Conservation (phyloP, 177 flowering plant genomes). For the Vitis hybrid region DNA sequence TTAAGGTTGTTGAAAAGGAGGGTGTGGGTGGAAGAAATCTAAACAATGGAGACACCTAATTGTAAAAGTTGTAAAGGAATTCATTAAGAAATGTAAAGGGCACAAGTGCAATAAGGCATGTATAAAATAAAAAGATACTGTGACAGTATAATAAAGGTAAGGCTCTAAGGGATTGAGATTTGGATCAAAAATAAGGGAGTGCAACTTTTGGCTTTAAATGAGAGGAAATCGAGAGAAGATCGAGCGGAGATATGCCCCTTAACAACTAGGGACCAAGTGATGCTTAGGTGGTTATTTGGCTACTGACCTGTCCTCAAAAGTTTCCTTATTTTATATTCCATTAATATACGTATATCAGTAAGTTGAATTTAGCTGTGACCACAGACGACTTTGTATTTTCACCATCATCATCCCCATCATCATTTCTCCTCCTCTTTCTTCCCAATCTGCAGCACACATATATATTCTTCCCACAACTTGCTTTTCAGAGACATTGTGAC, state of each 20-base stretch:
- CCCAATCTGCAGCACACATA: too few species aligned
- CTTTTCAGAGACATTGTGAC: too few species aligned
- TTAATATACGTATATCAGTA: too few species aligned
- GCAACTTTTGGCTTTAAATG: conserved; percentile 34
- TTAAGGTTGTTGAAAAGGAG: not conserved
- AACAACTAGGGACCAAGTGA: conserved; percentile 11
- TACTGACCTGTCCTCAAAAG: not conserved
- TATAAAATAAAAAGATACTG: not conserved
- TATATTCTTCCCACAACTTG: too few species aligned
- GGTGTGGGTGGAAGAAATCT: not conserved
- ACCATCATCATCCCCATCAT: too few species aligned
- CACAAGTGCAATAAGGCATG: not conserved
- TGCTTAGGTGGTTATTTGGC: conserved; percentile 17
- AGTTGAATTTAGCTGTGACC: too few species aligned
- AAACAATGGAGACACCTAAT: not conserved
- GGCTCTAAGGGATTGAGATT: not conserved
- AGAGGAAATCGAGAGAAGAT: conserved; percentile 32
- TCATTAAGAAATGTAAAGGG: not conserved
- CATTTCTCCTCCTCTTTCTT: too few species aligned
- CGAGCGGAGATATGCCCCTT: conserved; percentile 27
- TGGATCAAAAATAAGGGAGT: conserved; percentile 2
- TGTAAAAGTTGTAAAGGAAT: not conserved
- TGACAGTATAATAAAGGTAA: not conserved
- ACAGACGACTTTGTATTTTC: too few species aligned
- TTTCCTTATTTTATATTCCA: too few species aligned